Conservation (phyloP, 305 asterid species). For the Fraxinus sp. region DNA sequence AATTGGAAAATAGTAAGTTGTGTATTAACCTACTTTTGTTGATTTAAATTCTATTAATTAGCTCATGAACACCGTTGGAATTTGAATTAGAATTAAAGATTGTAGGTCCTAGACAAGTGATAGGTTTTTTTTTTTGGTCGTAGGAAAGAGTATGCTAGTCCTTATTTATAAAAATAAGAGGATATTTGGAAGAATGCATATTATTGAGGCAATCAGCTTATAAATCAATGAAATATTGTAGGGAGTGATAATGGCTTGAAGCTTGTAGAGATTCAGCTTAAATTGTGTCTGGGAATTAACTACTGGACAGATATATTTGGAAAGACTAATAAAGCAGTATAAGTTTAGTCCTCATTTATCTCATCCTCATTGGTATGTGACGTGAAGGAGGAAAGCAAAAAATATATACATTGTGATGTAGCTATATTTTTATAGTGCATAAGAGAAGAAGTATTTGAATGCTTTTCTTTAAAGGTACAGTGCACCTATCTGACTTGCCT, state of each 20-base stretch:
- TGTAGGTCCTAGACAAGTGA: not conserved
- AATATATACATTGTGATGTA: not conserved
- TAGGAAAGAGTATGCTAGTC: not conserved
- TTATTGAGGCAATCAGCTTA: not conserved
- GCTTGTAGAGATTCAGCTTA: not conserved
- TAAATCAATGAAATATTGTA: not conserved
- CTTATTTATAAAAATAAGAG: not conserved
- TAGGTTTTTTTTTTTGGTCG: not conserved
- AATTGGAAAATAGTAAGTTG: not conserved
- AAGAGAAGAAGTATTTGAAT: not conserved
- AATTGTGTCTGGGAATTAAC: not conserved
- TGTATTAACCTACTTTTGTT: not conserved
- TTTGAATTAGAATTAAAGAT: not conserved
- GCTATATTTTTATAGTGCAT: not conserved
- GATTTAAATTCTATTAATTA: not conserved
- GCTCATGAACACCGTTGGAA: not conserved
- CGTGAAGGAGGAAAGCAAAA: not conserved
- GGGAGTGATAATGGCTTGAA: not conserved
- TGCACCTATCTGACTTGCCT: not conserved
- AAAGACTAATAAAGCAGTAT: not conserved
- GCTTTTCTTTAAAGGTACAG: not conserved
- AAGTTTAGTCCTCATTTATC: not conserved
- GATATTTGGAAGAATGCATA: not conserved
- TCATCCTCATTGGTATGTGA: not conserved
- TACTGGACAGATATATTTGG: not conserved